These are phyloP conservation scores for Boechera stricta DNA, from an alignment of 345 rosid genomes.

Conservation along the genomic window DNA sequence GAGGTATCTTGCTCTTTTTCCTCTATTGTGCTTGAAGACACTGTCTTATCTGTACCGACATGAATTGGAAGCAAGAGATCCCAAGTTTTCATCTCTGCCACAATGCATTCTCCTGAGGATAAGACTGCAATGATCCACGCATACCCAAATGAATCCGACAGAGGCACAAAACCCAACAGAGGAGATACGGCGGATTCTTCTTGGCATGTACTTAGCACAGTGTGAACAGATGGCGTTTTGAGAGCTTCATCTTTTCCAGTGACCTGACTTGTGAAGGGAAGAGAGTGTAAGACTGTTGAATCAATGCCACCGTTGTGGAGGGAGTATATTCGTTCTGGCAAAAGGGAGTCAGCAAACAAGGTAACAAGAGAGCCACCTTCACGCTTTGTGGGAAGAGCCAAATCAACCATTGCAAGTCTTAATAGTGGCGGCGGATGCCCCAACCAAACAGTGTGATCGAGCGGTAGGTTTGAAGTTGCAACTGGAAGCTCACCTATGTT, in stretches of 20 bases:
- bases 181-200: slow-evolving; percentile 62
- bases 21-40: slow-evolving; percentile 45
- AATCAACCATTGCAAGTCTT: slow-evolving; percentile 89
- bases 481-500: slow-evolving; percentile 52
- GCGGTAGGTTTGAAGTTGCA: slow-evolving; percentile 62
- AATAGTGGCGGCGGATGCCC: slow-evolving; percentile 90
- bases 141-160: slow-evolving; percentile 89
- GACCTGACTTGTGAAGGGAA: slow-evolving; percentile 84
- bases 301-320: slow-evolving; percentile 88
- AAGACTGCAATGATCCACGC: slow-evolving; percentile 84
- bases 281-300: slow-evolving; percentile 86
- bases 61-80: slow-evolving; percentile 79
- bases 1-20: slow-evolving; percentile 55
- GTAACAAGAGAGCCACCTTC: slow-evolving; percentile 56
- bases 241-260: slow-evolving; percentile 72
- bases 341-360: slow-evolving; percentile 72
- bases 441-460: slow-evolving; percentile 76
- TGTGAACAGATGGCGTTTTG: slow-evolving; percentile 82
- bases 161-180: slow-evolving; percentile 67
- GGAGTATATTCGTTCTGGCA: slow-evolving; percentile 81
- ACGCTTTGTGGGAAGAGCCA: slow-evolving; percentile 71
- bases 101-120: slow-evolving; percentile 72
- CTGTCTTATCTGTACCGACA: slow-evolving; percentile 51
- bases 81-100: slow-evolving; percentile 88
- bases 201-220: slow-evolving; percentile 85